Evolutionary conservation across 2,329 filamentous ascomycete species (phyloP), one percentile per base, ranked within the genome.

Genomic region (Geosmithia flava): DNA sequence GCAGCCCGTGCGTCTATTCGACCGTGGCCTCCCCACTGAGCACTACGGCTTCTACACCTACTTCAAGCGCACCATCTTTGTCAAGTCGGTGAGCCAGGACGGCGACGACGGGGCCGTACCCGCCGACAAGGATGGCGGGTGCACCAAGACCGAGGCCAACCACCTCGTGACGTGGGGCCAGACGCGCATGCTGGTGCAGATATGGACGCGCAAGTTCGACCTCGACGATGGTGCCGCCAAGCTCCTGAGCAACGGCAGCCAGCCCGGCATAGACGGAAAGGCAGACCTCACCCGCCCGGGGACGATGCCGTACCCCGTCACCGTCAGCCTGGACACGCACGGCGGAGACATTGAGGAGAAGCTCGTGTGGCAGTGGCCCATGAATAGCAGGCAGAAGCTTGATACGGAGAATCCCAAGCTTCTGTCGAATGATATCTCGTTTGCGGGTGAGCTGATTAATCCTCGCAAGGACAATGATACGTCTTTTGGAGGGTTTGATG

Each of bases 41-140:
- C 88, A 95, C 65, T 96, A 94, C 63, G 88, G 87, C 2, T 96
- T 96, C 67, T 96, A 95, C 68, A 86, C 78, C 1, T 94, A 95
- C 70, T 97, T 86, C 64, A 82, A 89, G 65, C 87, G 89, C 54
- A 85, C 83, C 8, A 87, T 95, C 53, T 95, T 91, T 68, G 72
- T 95, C 52, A 80, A 81, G 55, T 81, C 79, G 16, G 67, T 73
- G 11, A 73, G 75, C 52, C 58, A 58, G n/a, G 69, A 69, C 16
- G 40, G 11, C 39, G 58, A 60, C 15, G 60, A 67, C n/a, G 60
- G 59, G 7, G 59, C 66, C 45, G 62, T 70, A 2, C 64, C 70
- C 1, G 64, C 70, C 23, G 79, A 83, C 54, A 56, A 67, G 44
- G 64, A 77, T 51, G 80, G 80, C 40, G 80, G 80, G 8, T 66